A percentile compares a stretch with the other conserved stretches of the same genome.
Conservation (phyloP, 1,284 basidiomycete genomes). For the Porogramme epimiltina region DNA sequence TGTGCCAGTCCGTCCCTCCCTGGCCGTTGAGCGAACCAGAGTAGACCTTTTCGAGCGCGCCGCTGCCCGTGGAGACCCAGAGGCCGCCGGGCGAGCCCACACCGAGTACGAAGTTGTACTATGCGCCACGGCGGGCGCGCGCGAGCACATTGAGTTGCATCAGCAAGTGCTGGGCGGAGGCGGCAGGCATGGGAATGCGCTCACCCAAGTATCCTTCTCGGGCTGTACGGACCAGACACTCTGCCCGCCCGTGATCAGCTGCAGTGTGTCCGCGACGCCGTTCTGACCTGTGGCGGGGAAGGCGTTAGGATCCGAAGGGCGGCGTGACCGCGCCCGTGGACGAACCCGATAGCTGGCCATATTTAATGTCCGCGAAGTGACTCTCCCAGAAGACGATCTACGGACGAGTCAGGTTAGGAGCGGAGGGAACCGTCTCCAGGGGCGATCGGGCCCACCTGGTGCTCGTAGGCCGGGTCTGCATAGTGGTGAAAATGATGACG, state of each 20-base stretch:
- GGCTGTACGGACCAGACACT: conserved; percentile 29
- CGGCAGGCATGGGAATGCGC: conserved; percentile 1
- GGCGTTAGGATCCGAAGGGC: neutral
- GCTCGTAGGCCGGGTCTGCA: conserved; percentile 28
- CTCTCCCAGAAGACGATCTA: conserved; percentile 30
- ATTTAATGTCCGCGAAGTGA: conserved; percentile 30
- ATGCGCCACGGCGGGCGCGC: no score
- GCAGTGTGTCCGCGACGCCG: conserved; percentile 27
- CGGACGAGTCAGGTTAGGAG: neutral
- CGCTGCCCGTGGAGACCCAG: conserved; percentile 31
- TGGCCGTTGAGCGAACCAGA: conserved; percentile 29
- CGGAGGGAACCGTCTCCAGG: neutral
- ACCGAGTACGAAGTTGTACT: conserved; percentile 31
- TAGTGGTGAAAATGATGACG: neutral
- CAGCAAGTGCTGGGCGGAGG: no score
- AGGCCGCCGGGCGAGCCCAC: conserved; percentile 29
- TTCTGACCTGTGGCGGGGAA: conserved; percentile 21
- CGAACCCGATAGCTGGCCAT: conserved; percentile 24
- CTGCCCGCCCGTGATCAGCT: conserved; percentile 29
- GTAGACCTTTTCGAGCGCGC: conserved; percentile 25
- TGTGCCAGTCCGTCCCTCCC: conserved; percentile 31
- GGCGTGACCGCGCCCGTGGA: no score
- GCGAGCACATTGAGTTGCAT: no score
- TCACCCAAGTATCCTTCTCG: conserved; percentile 29
- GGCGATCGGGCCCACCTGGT: conserved; percentile 19